Evolutionary conservation across 2,329 filamentous ascomycete species (phyloP).

Genomic region (Aspergillus pseudoglaucus): DNA sequence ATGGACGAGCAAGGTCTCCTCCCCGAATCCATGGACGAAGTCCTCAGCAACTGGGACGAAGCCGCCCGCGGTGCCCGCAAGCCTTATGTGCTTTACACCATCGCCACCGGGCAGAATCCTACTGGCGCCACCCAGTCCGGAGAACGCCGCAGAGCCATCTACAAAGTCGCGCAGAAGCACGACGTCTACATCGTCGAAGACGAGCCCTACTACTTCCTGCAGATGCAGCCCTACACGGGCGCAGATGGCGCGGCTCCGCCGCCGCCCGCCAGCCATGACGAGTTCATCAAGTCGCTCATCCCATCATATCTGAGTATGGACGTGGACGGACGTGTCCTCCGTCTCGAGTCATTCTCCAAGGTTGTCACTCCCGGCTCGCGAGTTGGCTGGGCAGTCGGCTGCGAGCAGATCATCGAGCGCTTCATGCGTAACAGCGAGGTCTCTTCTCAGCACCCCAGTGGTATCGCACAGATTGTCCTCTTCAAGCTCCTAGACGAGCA

Average conservation of each 20-base stretch:
- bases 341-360: constrained; percentile 91
- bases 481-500: constrained; percentile 87
- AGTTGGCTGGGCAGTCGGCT: constrained; percentile 82
- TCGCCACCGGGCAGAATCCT: constrained; percentile 82
- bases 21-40: constrained; percentile 54
- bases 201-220: constrained; percentile 90
- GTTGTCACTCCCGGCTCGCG: constrained; percentile 77
- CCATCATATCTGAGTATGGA: constrained; percentile 76
- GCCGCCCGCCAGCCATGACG: constrained; percentile 56
- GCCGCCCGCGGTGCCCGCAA: constrained; percentile 52
- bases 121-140: constrained; percentile 74
- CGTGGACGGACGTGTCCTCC: constrained; percentile 77
- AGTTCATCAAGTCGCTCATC: constrained; percentile 67
- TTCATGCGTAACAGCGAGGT: constrained; percentile 78
- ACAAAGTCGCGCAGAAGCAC: constrained; percentile 73
- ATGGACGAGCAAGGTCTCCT: constrained; percentile 63
- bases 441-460: constrained; percentile 76
- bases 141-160: constrained; percentile 64
- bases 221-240: constrained; percentile 67
- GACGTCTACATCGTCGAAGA: constrained; percentile 85
- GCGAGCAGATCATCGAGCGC: constrained; percentile 74
- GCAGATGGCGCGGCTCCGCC: constrained; percentile 46
- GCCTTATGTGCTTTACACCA: constrained; percentile 63
- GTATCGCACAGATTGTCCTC: constrained; percentile 74
- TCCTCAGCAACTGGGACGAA: constrained; percentile 61